Conservation (phyloP, 2,329 filamentous ascomycete genomes). For the Arthroderma sp. region DNA sequence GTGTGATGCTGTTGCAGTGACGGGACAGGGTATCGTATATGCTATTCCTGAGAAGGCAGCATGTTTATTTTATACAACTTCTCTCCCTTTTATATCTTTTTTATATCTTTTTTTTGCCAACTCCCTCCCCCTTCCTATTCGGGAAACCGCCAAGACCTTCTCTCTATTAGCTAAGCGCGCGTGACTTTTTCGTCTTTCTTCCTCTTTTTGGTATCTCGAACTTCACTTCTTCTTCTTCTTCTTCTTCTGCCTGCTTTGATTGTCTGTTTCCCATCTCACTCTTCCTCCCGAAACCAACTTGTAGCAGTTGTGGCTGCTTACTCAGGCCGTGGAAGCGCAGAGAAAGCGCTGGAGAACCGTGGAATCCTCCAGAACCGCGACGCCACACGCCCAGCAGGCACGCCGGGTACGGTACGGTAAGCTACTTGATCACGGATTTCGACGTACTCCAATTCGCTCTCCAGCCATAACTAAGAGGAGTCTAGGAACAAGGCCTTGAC, state of each 20-base stretch:
- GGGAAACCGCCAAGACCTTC: neutral
- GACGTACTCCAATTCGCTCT: neutral
- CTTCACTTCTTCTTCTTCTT: neutral
- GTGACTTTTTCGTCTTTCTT: neutral
- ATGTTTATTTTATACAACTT: no score
- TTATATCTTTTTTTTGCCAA: no score
- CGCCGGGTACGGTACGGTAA: neutral
- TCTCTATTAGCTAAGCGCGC: neutral
- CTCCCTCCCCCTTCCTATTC: neutral
- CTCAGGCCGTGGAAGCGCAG: conserved; percentile 7
- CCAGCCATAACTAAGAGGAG: neutral
- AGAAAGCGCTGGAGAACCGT: conserved; percentile 10
- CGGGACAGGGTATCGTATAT: no score
- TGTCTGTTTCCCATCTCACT: neutral
- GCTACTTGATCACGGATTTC: neutral
- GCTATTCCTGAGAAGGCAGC: no score
- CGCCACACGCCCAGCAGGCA: conserved; percentile 2
- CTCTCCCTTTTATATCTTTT: no score
- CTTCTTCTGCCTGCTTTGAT: no score
- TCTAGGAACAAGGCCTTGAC: neutral
- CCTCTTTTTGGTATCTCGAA: neutral
- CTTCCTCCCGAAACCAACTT: neutral
- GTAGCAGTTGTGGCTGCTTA: neutral
- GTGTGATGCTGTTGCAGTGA: no score
- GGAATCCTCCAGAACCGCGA: conserved; percentile 14